These are phyloP conservation scores for Tetracentron sinense DNA, from an alignment of 164 flowering plant species.

Conservation along the genomic window DNA sequence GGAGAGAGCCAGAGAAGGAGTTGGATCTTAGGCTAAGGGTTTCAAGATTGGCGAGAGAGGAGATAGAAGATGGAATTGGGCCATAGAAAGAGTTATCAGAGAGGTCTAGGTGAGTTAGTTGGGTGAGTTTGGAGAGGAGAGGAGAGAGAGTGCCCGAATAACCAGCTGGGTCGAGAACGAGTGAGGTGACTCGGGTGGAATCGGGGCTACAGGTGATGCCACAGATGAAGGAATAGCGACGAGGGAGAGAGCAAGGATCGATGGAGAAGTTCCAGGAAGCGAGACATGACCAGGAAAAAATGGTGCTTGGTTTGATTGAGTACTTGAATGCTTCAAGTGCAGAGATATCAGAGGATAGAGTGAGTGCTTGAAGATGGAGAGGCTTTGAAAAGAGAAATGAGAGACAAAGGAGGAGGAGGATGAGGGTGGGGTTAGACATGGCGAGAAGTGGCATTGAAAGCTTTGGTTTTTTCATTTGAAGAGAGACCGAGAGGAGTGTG, in stretches of 20 bases:
- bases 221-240: constrained; percentile 53
- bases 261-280: constrained; percentile 61
- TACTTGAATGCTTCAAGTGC: constrained; percentile 55
- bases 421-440: constrained; percentile 12
- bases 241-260: constrained; percentile 65
- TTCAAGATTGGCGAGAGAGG: constrained; percentile 48
- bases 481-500: not conserved
- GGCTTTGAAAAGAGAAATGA: not conserved
- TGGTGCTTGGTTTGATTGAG: constrained; percentile 40
- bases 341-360: constrained; percentile 42
- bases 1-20: constrained; percentile 59
- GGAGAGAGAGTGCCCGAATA: constrained; percentile 68
- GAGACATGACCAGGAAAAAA: constrained; percentile 57
- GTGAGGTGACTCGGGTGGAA: constrained; percentile 39
- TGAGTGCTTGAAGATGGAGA: constrained; percentile 22
- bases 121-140: constrained; percentile 52
- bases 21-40: constrained; percentile 53
- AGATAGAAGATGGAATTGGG: constrained; percentile 48
- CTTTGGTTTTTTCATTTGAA: not conserved
- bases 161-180: constrained; percentile 63
- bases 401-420: constrained; percentile 4
- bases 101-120: constrained; percentile 50
- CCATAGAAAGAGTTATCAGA: constrained; percentile 66
- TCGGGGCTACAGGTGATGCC: constrained; percentile 54
- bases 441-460: constrained; percentile 11